Percentiles rank a stretch among this genome's conserved stretches.
Evolutionary conservation across 176 grass and related monocot genomes (phyloP).

Genomic region (Raddia distichophylla): DNA sequence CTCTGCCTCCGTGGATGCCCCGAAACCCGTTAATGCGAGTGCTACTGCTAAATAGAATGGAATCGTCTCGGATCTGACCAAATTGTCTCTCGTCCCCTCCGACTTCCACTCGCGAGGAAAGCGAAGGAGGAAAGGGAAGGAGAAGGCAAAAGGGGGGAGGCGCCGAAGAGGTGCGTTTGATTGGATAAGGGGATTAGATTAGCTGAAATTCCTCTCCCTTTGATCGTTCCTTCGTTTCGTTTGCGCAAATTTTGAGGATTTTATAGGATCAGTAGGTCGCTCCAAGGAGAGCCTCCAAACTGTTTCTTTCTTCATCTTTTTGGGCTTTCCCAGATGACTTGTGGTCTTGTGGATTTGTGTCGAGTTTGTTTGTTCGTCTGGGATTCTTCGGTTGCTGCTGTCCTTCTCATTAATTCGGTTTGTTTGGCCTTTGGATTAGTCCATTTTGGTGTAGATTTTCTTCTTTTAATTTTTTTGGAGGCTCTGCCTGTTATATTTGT

Average conservation of each 20-base stretch:
- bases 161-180: constrained; percentile 36
- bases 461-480: not conserved
- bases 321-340: not conserved
- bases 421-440: not conserved
- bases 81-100: constrained; percentile 36
- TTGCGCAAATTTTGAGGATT: not conserved
- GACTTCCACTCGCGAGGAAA: constrained; percentile 26
- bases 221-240: constrained; percentile 26
- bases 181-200: not conserved
- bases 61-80: constrained; percentile 59
- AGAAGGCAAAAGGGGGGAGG: not conserved
- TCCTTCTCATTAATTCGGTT: not conserved
- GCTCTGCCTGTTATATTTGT: not conserved
- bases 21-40: constrained; percentile 33
- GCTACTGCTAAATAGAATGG: constrained; percentile 31
- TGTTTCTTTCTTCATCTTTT: not conserved
- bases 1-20: not conserved
- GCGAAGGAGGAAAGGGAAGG: not conserved
- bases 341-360: not conserved
- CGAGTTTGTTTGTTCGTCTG: not conserved
- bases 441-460: not conserved
- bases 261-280: not conserved
- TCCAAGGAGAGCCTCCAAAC: too few species aligned
- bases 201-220: not conserved
- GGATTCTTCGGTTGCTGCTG: not conserved